Evolutionary conservation across 2,329 filamentous ascomycete genomes (phyloP).

Genomic region (Penicillium sp.): DNA sequence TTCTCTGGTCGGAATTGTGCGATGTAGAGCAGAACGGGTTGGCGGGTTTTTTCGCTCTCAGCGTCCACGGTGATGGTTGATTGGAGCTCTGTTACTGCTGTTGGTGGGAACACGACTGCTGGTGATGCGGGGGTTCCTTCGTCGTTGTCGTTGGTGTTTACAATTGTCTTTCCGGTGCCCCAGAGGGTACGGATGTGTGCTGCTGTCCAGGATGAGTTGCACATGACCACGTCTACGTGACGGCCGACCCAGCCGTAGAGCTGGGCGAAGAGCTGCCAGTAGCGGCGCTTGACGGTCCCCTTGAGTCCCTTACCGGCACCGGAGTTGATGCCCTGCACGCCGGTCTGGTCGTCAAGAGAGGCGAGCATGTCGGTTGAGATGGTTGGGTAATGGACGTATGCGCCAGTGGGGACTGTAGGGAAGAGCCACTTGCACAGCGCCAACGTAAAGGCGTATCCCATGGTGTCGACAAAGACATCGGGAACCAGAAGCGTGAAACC

Average conservation of each 20-base stretch:
- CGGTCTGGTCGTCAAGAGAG: constrained; percentile 68
- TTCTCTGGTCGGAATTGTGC: constrained; percentile 98
- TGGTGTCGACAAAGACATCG: constrained; percentile 94
- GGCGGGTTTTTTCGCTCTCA: constrained; percentile 66
- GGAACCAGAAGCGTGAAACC: constrained; percentile 89
- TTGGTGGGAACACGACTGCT: constrained; percentile 84
- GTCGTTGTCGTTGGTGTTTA: constrained; percentile 45
- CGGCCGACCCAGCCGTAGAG: constrained; percentile 81
- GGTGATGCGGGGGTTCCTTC: constrained; percentile 23
- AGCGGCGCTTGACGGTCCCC: constrained; percentile 71
- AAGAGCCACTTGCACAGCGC: constrained; percentile 83
- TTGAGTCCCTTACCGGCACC: constrained; percentile 72
- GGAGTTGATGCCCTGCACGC: constrained; percentile 73
- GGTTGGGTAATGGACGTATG: constrained; percentile 97
- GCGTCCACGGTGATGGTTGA: constrained; percentile 69
- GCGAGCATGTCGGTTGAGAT: constrained; percentile 97
- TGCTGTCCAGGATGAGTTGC: constrained; percentile 94
- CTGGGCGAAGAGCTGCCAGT: constrained; percentile 83
- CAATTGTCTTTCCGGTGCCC: constrained; percentile 53
- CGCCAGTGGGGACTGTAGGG: constrained; percentile 74
- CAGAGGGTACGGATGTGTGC: constrained; percentile 77
- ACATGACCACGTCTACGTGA: constrained; percentile 91
- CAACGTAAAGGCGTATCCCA: constrained; percentile 93
- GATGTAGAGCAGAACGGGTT: constrained; percentile 81
- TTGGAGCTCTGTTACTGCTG: constrained; percentile 82